These are phyloP conservation scores for Alternaria longipes DNA, from an alignment of 2,329 filamentous ascomycete species.

Conservation along the genomic window DNA sequence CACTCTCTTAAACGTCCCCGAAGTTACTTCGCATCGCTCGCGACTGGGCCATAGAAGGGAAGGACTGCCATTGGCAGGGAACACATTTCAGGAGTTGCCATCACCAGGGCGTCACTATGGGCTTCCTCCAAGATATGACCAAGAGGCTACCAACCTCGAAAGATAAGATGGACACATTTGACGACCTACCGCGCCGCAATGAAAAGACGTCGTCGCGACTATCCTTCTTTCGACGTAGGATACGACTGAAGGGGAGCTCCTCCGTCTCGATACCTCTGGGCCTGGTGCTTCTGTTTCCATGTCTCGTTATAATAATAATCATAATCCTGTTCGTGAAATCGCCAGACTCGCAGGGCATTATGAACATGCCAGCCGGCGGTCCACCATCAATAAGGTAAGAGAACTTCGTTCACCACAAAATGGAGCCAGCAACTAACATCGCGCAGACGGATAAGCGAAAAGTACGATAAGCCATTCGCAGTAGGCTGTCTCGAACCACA, in stretches of 20 bases:
- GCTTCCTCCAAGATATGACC: conserved; percentile 47
- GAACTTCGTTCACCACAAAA: neutral
- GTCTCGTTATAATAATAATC: conserved; percentile 90
- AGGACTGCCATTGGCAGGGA: conserved; percentile 27
- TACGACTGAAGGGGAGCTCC: conserved; percentile 90
- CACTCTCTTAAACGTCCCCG: conserved; percentile 2
- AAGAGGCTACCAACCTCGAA: conserved; percentile 58
- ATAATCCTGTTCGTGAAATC: conserved; percentile 88
- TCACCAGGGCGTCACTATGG: conserved; percentile 22
- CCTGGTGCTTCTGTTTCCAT: conserved; percentile 90
- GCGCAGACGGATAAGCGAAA: conserved; percentile 90
- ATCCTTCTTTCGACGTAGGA: conserved; percentile 84
- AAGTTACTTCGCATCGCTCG: conserved; percentile 6
- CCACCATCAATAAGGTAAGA: conserved; percentile 86
- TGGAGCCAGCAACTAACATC: conserved; percentile 23
- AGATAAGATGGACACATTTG: conserved; percentile 53
- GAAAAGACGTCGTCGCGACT: conserved; percentile 63
- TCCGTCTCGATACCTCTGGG: conserved; percentile 91
- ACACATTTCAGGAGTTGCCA: conserved; percentile 16
- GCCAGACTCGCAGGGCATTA: conserved; percentile 80
- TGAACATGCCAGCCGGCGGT: conserved; percentile 86
- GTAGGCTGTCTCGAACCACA: conserved; percentile 85
- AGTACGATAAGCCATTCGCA: conserved; percentile 95
- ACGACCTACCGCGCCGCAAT: conserved; percentile 54
- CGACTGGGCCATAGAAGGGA: conserved; percentile 24